These are phyloP conservation scores for Blakeslea trispora DNA, from an alignment of 371 early-diverging fungal species.

Conservation along the genomic window DNA sequence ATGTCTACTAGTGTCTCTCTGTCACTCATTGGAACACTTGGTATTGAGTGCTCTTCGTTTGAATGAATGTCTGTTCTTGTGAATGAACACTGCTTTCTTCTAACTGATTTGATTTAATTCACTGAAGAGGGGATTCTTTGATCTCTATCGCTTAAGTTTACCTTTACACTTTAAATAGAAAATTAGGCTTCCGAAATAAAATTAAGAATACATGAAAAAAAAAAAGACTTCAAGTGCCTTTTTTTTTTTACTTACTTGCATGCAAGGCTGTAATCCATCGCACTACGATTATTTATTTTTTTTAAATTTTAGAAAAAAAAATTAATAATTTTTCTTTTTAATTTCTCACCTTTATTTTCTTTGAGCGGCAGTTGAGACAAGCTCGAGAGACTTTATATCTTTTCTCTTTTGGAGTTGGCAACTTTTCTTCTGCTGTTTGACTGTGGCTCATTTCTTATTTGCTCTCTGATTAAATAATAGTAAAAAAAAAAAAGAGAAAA, in stretches of 20 bases:
- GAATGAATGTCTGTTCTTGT: not conserved
- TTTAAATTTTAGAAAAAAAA: not conserved
- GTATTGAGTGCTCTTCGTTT: not conserved
- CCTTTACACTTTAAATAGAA: slow-evolving; percentile 3
- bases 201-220: no score
- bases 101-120: not conserved
- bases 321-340: not conserved
- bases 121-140: slow-evolving; percentile 1
- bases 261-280: slow-evolving; percentile 55
- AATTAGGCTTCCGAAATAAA: not conserved
- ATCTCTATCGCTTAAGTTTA: not conserved
- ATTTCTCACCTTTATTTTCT: slow-evolving; percentile 50
- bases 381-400: slow-evolving; percentile 49
- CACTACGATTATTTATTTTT: no score
- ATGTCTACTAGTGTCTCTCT: slow-evolving; percentile 6
- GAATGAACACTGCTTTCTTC: not conserved
- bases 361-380: slow-evolving; percentile 50
- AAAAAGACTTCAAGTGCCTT: no score
- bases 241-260: slow-evolving; percentile 56
- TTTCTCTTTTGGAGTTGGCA: slow-evolving; percentile 27
- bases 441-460: no score
- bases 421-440: no score
- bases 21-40: not conserved
- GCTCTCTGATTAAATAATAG: no score
- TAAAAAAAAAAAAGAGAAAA: no score